Evolutionary conservation across 164 flowering plant genomes (phyloP), one percentile per base, ranked within the genome.

Genomic region (Vitis cinerea): DNA sequence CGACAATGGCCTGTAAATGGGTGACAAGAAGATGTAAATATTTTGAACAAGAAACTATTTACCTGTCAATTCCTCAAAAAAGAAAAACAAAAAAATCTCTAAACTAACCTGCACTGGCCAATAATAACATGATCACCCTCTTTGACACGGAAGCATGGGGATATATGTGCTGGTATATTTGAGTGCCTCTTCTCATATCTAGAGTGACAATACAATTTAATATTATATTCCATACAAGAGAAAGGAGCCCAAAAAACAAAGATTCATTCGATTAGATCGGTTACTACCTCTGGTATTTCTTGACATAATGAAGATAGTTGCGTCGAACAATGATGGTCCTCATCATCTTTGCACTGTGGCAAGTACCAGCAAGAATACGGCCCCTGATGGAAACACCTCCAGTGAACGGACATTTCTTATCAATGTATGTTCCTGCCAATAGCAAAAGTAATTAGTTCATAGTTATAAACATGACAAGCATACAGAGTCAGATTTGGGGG

Each of bases 311-410:
- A 52, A 82, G 80, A 61, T 79, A 79, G 62, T 82, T 64, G 0
- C 82, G 69, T 3, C 85, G 74, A n/a, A 82, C 81, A 65, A 79
- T 77, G 53, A 82, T 79, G 69, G 85, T 82, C 64, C 81, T 74
- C 59, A 65, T 62, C 85, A 72, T 72, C 59, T 72, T 66, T 2
- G 75, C 70, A 37, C 66, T 66, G 65, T 66, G 75, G 66, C 70
- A 72, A 48, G 75, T 79, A 10, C 85, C 82, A 8, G 82, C 50
- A 31, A 79, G 72, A 11, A 82, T 79, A 31, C 82, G 79, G 49
- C 82, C 85, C 72, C 85, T 71, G 56, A 79, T 64, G 15, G 85
- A 79, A 29, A 82, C 79, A 67, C 51, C 59, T 7, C 72, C 72
- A 51, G 72, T 69, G 58, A 69, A 69, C 3, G 72, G 72, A 29